These are phyloP conservation scores for Purpureocillium takamizusanense DNA, from an alignment of 2,329 filamentous ascomycete species.

Conservation along the genomic window DNA sequence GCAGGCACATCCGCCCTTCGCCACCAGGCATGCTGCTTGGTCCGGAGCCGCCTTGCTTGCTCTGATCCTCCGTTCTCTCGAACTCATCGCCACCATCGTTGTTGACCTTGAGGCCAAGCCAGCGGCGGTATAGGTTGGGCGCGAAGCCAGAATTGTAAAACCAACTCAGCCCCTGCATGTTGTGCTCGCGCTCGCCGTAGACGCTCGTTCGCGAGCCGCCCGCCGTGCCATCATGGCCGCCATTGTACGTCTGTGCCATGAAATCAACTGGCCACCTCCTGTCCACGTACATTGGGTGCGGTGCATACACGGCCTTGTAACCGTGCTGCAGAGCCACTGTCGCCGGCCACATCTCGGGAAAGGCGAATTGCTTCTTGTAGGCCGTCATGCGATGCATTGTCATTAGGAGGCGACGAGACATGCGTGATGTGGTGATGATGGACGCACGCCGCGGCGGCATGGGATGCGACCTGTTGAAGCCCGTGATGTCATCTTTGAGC, in stretches of 20 bases:
- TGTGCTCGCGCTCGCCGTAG: slow-evolving; percentile 81
- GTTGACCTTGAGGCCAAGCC: slow-evolving; percentile 75
- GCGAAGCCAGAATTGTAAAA: slow-evolving; percentile 85
- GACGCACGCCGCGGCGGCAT: slow-evolving; percentile 64
- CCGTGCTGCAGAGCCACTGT: slow-evolving; percentile 85
- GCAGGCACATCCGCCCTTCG: slow-evolving; percentile 83
- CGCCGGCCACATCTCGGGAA: slow-evolving; percentile 93
- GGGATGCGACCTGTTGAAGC: slow-evolving; percentile 60
- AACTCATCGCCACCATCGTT: slow-evolving; percentile 71
- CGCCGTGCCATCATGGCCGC: slow-evolving; percentile 62
- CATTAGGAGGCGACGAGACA: slow-evolving; percentile 69
- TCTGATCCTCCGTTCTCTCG: slow-evolving; percentile 50
- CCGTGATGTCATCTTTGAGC: slow-evolving; percentile 73
- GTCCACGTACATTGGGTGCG: slow-evolving; percentile 83
- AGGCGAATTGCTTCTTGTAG: slow-evolving; percentile 79
- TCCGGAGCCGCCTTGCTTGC: slow-evolving; percentile 34
- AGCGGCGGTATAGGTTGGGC: slow-evolving; percentile 71
- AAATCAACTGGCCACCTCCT: slow-evolving; percentile 76
- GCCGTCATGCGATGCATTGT: slow-evolving; percentile 89
- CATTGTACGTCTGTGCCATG: slow-evolving; percentile 73
- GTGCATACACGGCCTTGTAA: slow-evolving; percentile 83
- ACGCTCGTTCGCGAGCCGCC: slow-evolving; percentile 66
- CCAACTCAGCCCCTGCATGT: slow-evolving; percentile 80
- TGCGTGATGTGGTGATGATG: slow-evolving; percentile 80
- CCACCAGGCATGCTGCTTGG: slow-evolving; percentile 51